Evolutionary conservation across 73 alveolate species (phyloP).

Genomic region (Paramecium tetraurelia): DNA sequence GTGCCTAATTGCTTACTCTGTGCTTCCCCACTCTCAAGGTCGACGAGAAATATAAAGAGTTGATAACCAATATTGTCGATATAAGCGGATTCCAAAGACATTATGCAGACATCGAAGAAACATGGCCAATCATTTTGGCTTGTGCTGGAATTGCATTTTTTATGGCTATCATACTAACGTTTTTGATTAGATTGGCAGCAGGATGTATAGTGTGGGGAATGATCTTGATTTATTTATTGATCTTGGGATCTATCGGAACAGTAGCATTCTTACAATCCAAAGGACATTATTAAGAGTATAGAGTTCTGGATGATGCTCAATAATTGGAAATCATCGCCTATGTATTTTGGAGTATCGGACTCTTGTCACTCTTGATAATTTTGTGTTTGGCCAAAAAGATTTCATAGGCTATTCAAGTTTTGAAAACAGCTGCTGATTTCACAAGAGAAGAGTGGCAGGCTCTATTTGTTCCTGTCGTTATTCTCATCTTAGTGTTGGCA

Average conservation of each 20-base stretch:
- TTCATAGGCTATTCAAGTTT: slow-evolving; percentile 73
- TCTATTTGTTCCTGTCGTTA: slow-evolving; percentile 84
- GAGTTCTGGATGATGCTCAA: slow-evolving; percentile 53
- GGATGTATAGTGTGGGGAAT: slow-evolving; percentile 58
- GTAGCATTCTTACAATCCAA: background rate
- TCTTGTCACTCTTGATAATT: slow-evolving; percentile 63
- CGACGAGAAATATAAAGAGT: background rate
- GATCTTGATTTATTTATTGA: background rate
- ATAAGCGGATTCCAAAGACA: background rate
- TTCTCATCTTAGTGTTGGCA: slow-evolving; percentile 66
- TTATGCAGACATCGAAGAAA: slow-evolving; percentile 16
- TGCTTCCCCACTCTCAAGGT: background rate
- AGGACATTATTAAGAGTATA: slow-evolving; percentile 66
- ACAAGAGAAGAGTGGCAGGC: slow-evolving; percentile 55
- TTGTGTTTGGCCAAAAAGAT: slow-evolving; percentile 75
- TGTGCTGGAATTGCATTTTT: background rate
- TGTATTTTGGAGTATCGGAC: slow-evolving; percentile 60
- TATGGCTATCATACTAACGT: background rate
- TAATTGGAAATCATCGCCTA: slow-evolving; percentile 61
- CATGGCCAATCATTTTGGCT: slow-evolving; percentile 31
- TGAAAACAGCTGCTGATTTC: slow-evolving; percentile 75
- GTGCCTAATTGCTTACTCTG: background rate
- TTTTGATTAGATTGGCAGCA: slow-evolving; percentile 33
- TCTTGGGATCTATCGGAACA: slow-evolving; percentile 19
- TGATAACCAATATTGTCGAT: background rate